These are phyloP conservation scores for Sporothrix luriei DNA, from an alignment of 2,329 filamentous ascomycete genomes.

Conservation along the genomic window DNA sequence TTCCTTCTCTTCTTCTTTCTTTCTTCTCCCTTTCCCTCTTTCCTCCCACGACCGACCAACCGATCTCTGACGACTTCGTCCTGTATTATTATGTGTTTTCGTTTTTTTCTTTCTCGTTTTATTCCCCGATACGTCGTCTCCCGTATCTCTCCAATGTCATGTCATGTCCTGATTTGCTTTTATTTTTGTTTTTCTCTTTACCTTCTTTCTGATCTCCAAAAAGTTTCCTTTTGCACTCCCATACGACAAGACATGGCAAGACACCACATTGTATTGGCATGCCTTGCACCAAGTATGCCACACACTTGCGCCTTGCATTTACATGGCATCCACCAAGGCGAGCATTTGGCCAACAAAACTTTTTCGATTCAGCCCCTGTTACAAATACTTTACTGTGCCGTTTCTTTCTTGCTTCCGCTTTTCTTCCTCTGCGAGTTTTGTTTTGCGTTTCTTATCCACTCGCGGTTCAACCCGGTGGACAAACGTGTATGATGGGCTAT, in stretches of 20 bases:
- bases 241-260: constrained; percentile 13
- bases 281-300: neutral
- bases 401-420: neutral
- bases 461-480: neutral
- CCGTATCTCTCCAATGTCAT: neutral
- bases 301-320: neutral
- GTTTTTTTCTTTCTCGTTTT: constrained; percentile 22
- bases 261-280: constrained; percentile 7
- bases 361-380: constrained; percentile 21
- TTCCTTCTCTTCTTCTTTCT: neutral
- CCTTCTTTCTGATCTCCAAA: constrained; percentile 14
- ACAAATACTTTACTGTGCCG: constrained; percentile 12
- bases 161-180: constrained; percentile 12
- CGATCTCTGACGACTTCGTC: neutral
- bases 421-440: neutral
- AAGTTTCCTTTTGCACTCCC: neutral
- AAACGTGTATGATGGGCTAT: constrained; percentile 21
- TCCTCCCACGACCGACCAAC: neutral
- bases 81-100: constrained; percentile 4
- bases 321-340: constrained; percentile 14
- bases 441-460: neutral
- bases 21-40: neutral
- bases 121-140: constrained; percentile 25
- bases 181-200: neutral
- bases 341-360: constrained; percentile 13